Percentiles rank a stretch among this genome's conserved stretches.
phyloP scores from a whole-genome alignment of 306 rosid species.

The Rosa lucieae region DNA sequence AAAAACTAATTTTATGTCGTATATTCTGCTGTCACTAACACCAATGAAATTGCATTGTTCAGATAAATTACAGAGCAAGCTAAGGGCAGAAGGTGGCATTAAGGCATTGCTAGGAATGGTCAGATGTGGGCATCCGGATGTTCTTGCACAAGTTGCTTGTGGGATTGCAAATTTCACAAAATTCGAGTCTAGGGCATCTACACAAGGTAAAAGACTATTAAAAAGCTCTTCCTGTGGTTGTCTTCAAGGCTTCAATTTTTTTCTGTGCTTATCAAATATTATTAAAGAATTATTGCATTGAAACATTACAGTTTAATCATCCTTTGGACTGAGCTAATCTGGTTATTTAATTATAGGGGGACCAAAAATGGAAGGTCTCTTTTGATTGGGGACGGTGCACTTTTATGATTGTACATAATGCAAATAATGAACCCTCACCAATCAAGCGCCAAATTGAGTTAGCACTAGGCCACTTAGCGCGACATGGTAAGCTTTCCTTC shows the following conservation, averaged over 20 bases:
- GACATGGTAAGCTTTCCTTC: slow-evolving; percentile 60
- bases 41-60: slow-evolving; percentile 21
- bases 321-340: background rate
- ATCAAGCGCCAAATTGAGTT: slow-evolving; percentile 92
- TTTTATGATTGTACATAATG: slow-evolving; percentile 93
- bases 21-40: slow-evolving; percentile 26
- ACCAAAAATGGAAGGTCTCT: slow-evolving; percentile 78
- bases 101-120: slow-evolving; percentile 94
- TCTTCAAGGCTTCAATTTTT: background rate
- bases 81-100: slow-evolving; percentile 86
- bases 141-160: slow-evolving; percentile 97
- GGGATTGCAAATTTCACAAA: slow-evolving; percentile 95
- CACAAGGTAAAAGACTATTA: slow-evolving; percentile 59
- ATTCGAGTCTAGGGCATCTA: slow-evolving; percentile 93
- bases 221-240: background rate
- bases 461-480: slow-evolving; percentile 96
- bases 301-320: background rate
- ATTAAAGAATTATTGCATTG: background rate
- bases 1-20: background rate
- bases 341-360: slow-evolving; percentile 38
- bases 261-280: background rate
- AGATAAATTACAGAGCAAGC: slow-evolving; percentile 84
- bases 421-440: slow-evolving; percentile 66
- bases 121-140: slow-evolving; percentile 94
- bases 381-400: slow-evolving; percentile 92